Conservation (phyloP, 768 basidiomycete genomes). For the Galerina sulciceps region DNA sequence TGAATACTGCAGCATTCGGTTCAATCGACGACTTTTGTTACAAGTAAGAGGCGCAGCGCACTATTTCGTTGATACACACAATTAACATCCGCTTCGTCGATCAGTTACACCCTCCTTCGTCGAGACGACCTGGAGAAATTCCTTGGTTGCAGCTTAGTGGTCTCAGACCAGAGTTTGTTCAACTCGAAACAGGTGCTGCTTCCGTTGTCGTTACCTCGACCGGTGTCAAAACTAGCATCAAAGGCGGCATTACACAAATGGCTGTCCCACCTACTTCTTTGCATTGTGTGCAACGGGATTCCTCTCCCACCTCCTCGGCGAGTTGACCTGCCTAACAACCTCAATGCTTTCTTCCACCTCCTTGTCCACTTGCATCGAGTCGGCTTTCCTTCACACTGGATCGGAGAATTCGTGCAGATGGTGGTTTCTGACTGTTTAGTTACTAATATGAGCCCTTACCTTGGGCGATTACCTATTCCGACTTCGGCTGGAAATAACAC, state of each 20-base stretch:
- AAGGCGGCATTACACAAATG: conserved; percentile 12
- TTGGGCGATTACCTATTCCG: conserved; percentile 7
- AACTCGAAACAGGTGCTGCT: background rate
- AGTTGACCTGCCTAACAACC: conserved; percentile 17
- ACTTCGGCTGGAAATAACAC: background rate
- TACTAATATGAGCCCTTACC: conserved; percentile 8
- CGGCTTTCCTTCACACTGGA: conserved; percentile 21
- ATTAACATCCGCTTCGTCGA: background rate
- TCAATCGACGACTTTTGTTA: conserved; percentile 8
- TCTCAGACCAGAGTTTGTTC: background rate
- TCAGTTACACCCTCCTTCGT: conserved; percentile 16
- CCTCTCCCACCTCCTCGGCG: background rate
- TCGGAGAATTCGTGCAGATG: conserved; percentile 17
- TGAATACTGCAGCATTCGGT: conserved; percentile 9
- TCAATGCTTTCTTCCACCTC: conserved; percentile 13
- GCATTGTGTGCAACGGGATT: background rate
- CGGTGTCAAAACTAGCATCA: background rate
- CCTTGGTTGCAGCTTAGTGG: conserved; percentile 9
- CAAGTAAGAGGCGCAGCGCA: conserved; percentile 1
- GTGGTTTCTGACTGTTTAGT: conserved; percentile 7
- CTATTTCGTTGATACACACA: background rate
- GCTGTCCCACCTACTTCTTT: conserved; percentile 11
- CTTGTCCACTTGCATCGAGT: conserved; percentile 10
- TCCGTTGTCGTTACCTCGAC: background rate
- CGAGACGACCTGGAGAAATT: conserved; percentile 10